Conservation (phyloP, 768 basidiomycete genomes). For the Agrocybe pediades region DNA sequence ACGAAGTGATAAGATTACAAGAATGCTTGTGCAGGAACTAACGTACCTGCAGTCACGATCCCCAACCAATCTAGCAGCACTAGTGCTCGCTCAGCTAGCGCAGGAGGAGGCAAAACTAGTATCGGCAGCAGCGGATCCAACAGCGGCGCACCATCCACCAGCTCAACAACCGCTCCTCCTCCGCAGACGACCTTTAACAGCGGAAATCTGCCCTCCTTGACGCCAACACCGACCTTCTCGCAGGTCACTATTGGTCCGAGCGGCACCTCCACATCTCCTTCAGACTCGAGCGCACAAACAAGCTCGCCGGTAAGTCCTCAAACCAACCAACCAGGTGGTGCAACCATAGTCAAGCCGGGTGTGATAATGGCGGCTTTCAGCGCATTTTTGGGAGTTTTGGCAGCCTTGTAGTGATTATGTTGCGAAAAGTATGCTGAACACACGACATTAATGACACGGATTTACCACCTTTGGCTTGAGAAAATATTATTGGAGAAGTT, state of each 20-base stretch:
- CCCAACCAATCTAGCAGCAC: too few relatives aligned
- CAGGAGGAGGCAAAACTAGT: not conserved
- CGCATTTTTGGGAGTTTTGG: not conserved
- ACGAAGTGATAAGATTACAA: not conserved
- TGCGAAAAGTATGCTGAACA: too few relatives aligned
- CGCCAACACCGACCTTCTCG: not conserved
- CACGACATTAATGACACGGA: too few relatives aligned
- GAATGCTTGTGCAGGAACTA: not conserved
- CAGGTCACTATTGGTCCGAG: not conserved
- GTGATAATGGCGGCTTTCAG: not conserved
- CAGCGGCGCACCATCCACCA: not conserved
- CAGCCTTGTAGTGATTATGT: too few relatives aligned
- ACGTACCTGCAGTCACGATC: conserved; percentile 1
- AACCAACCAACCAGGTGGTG: not conserved
- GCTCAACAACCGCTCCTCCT: not conserved
- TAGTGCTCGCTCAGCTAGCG: not conserved
- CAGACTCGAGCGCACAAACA: not conserved
- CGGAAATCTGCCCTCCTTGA: not conserved
- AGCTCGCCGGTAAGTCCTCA: not conserved
- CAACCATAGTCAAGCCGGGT: not conserved
- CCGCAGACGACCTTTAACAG: conserved; percentile 1
- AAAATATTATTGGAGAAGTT: too few relatives aligned
- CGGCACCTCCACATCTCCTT: not conserved
- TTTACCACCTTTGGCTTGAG: too few relatives aligned
- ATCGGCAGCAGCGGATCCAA: not conserved